A percentile compares a stretch with the other conserved stretches of the same genome.
Conservation (phyloP, 768 basidiomycete genomes). For the Holtermanniella nyarrowii region DNA sequence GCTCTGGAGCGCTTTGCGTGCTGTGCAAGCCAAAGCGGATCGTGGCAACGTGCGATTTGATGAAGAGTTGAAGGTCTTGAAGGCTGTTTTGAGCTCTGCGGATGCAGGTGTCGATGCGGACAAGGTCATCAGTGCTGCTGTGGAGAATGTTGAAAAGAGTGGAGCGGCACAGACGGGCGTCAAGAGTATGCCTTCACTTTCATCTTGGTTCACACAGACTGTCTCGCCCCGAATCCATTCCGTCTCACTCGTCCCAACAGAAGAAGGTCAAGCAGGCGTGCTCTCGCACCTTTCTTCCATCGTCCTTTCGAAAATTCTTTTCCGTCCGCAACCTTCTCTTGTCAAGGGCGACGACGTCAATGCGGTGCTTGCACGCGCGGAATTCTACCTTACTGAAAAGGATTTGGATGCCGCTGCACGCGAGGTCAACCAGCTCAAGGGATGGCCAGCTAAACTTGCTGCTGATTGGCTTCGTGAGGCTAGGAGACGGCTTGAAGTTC, state of each 20-base stretch:
- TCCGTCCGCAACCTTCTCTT: constrained; percentile 62
- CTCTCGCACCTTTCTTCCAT: constrained; percentile 77
- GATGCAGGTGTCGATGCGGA: constrained; percentile 64
- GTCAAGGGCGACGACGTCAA: constrained; percentile 71
- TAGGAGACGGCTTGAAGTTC: constrained; percentile 72
- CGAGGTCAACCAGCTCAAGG: constrained; percentile 81
- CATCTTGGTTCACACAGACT: constrained; percentile 77
- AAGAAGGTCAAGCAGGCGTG: constrained; percentile 72
- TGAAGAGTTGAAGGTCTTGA: constrained; percentile 72
- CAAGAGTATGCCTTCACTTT: constrained; percentile 78
- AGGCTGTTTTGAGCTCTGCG: constrained; percentile 52
- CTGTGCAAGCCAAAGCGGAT: constrained; percentile 57
- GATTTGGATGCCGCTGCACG: constrained; percentile 77
- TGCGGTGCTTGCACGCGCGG: constrained; percentile 76
- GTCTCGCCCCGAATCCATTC: constrained; percentile 73
- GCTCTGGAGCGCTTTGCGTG: constrained; percentile 85
- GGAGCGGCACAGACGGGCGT: constrained; percentile 45
- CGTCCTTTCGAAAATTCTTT: constrained; percentile 61
- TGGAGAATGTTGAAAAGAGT: constrained; percentile 46
- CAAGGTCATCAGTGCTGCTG: constrained; percentile 61
- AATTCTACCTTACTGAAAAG: constrained; percentile 81
- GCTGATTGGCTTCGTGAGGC: constrained; percentile 86
- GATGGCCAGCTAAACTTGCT: constrained; percentile 51
- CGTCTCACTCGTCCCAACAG: constrained; percentile 75
- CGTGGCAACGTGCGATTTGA: constrained; percentile 69